Conservation (phyloP, 441 rosid species). For the Jatropha podagrica region DNA sequence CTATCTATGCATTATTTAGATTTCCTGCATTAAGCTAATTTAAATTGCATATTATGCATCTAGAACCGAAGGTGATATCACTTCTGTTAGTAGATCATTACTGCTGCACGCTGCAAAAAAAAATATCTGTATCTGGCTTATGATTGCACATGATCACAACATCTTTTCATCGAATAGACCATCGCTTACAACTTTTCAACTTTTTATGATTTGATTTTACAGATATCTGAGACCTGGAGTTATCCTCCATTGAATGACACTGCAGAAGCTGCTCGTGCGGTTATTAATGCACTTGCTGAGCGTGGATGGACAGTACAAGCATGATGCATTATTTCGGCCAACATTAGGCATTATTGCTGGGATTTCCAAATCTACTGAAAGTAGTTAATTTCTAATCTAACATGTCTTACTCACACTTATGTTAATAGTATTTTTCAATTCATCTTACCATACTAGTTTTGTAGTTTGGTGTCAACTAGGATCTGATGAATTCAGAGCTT, state of each 20-base stretch:
- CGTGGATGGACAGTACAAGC: constrained; percentile 64
- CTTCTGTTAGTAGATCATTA: background rate
- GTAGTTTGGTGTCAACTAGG: background rate
- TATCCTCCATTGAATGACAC: constrained; percentile 87
- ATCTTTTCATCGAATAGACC: background rate
- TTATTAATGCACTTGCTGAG: constrained; percentile 63
- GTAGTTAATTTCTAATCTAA: background rate
- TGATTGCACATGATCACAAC: background rate
- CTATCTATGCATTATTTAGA: background rate
- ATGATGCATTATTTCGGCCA: constrained; percentile 18
- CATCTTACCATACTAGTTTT: background rate
- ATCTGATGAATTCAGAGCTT: background rate
- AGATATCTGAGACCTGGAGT: constrained; percentile 90
- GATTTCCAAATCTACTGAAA: background rate
- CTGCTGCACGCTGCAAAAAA: background rate
- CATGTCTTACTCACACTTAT: no score
- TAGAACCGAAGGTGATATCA: background rate
- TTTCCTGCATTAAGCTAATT: background rate
- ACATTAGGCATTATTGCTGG: background rate
- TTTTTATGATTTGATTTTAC: constrained; percentile 12
- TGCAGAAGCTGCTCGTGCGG: constrained; percentile 70
- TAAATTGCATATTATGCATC: constrained; percentile 1
- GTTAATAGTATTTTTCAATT: background rate
- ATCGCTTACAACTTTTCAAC: background rate
- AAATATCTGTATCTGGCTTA: background rate